A percentile compares a stretch with the other conserved stretches of the same genome.
These are phyloP conservation scores for Cicer yamashitae DNA, from an alignment of 306 rosid species.

Conservation along the genomic window DNA sequence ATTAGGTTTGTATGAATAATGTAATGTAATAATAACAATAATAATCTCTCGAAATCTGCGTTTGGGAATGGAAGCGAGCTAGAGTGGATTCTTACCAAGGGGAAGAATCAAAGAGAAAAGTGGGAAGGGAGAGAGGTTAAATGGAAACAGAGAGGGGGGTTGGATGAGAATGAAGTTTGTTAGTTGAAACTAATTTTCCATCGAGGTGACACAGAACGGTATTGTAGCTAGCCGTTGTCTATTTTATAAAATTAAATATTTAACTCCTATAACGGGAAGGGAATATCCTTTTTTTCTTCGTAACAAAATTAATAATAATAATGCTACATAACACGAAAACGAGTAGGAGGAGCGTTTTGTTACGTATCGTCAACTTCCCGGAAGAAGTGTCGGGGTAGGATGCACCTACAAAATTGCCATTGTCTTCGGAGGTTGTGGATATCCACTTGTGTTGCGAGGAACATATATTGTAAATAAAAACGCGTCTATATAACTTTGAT, in stretches of 20 bases:
- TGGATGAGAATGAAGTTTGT: not conserved
- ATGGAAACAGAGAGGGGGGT: constrained; percentile 26
- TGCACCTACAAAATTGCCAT: too few species aligned
- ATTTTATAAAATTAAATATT: constrained; percentile 39
- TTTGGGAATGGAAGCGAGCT: constrained; percentile 42
- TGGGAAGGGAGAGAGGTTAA: constrained; percentile 50
- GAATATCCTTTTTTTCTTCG: too few species aligned
- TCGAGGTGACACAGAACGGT: constrained; percentile 14
- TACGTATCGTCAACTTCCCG: too few species aligned
- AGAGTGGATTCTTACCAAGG: constrained; percentile 78
- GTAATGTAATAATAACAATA: not conserved
- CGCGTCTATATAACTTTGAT: too few species aligned
- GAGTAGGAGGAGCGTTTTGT: too few species aligned
- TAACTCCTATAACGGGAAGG: constrained; percentile 34
- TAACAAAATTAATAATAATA: too few species aligned
- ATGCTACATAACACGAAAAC: too few species aligned
- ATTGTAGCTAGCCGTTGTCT: constrained; percentile 66
- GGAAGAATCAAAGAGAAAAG: constrained; percentile 68
- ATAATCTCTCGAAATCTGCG: constrained; percentile 38
- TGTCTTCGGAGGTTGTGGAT: too few species aligned
- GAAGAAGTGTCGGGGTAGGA: too few species aligned
- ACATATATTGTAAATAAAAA: too few species aligned
- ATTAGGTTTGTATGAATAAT: too few species aligned
- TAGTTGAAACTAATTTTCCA: constrained; percentile 28
- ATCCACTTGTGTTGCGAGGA: too few species aligned